These are phyloP conservation scores for Colletotrichum magnum DNA, from an alignment of 2,329 filamentous ascomycete genomes.

Conservation along the genomic window DNA sequence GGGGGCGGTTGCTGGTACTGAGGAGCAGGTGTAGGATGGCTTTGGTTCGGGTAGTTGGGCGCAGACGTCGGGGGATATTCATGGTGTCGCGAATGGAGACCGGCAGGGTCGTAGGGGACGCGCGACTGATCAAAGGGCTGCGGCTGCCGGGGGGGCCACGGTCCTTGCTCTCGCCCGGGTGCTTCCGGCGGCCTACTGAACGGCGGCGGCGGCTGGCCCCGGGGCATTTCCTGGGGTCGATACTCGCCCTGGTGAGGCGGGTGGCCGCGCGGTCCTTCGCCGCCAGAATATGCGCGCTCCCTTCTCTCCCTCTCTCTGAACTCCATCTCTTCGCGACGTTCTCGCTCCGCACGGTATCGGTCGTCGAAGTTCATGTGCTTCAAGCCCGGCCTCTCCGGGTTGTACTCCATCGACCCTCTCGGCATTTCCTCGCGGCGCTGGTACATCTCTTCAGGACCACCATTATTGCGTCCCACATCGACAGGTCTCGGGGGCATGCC, in stretches of 20 bases:
- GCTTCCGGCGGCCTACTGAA: conserved; percentile 61
- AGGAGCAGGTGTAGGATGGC: conserved; percentile 49
- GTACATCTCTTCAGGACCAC: conserved; percentile 59
- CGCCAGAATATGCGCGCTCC: conserved; percentile 64
- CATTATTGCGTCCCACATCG: conserved; percentile 60
- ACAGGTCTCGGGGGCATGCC: conserved; percentile 60
- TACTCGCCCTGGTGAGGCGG: conserved; percentile 62
- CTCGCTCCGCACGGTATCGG: conserved; percentile 64
- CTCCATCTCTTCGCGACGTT: conserved; percentile 61
- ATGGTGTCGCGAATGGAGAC: conserved; percentile 58
- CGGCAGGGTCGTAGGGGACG: conserved; percentile 59
- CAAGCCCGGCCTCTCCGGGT: conserved; percentile 63
- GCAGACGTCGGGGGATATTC: conserved; percentile 63
- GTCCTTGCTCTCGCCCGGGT: conserved; percentile 50
- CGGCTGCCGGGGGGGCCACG: conserved; percentile 49
- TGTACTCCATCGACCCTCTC: conserved; percentile 61
- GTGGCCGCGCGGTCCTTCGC: conserved; percentile 61
- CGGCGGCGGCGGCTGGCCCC: conserved; percentile 53
- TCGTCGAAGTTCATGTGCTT: conserved; percentile 66
- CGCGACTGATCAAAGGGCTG: conserved; percentile 59
- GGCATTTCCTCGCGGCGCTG: conserved; percentile 63
- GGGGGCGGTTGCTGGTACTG: conserved; percentile 48
- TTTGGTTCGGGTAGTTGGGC: conserved; percentile 52
- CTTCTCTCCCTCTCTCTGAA: conserved; percentile 59
- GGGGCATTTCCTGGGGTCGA: conserved; percentile 54